These are phyloP conservation scores for Westerdykella ornata DNA, from an alignment of 2,329 filamentous ascomycete species.

Conservation along the genomic window DNA sequence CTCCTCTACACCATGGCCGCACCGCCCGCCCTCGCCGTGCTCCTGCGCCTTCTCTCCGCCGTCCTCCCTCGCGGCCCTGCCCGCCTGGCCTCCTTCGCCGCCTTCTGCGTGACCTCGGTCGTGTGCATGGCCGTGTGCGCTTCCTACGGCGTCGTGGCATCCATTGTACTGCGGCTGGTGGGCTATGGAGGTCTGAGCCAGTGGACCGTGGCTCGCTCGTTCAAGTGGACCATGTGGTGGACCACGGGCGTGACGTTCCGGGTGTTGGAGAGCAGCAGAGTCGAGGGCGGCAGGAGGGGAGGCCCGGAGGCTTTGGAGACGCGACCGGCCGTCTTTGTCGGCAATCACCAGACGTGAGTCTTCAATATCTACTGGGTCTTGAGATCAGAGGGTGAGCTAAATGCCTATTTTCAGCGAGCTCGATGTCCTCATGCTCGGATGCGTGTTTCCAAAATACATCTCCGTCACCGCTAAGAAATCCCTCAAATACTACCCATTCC, in stretches of 20 bases:
- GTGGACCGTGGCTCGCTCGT: constrained; percentile 73
- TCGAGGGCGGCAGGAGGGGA: constrained; percentile 23
- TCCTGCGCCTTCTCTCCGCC: constrained; percentile 24
- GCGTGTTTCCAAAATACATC: constrained; percentile 84
- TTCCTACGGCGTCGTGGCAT: constrained; percentile 68
- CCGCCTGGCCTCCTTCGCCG: constrained; percentile 53
- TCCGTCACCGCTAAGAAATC: constrained; percentile 88
- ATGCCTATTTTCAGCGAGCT: constrained; percentile 53
- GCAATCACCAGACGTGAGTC: constrained; percentile 77
- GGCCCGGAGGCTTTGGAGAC: constrained; percentile 30
- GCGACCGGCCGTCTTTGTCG: constrained; percentile 82
- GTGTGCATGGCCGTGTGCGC: constrained; percentile 41
- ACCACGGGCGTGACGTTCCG: constrained; percentile 72
- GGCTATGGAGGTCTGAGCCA: constrained; percentile 73
- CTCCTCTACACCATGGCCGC: constrained; percentile 26
- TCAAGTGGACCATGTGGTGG: constrained; percentile 70
- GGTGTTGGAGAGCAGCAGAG: constrained; percentile 46
- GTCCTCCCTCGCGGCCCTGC: constrained; percentile 24
- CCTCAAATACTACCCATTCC: constrained; percentile 69
- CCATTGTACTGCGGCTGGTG: constrained; percentile 61
- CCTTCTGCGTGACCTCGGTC: constrained; percentile 51
- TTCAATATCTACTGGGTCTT: constrained; percentile 1
- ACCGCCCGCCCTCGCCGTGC: constrained; percentile 22
- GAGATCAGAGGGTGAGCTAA: background rate
- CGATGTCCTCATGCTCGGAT: constrained; percentile 84